Base-by-base conservation (phyloP, 1,284 basidiomycete species). In the Fomes fomentarius region DNA sequence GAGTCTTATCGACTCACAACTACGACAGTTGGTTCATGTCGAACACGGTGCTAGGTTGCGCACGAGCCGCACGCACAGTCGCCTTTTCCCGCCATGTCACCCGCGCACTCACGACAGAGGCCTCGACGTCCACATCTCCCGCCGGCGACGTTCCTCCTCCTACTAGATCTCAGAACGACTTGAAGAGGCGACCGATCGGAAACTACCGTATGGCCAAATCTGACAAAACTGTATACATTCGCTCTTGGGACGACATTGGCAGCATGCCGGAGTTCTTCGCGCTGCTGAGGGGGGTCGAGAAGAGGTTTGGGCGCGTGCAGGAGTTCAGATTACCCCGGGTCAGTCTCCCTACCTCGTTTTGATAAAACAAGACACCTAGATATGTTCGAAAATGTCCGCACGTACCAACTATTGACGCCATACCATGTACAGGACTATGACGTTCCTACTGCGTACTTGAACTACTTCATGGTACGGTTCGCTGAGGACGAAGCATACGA, bases 231-330 rank as follows among this genome's bases (percentile, higher is more conserved):
- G 58, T 76, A 12, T 66, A 68, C 39, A 63, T 82, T 30, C 69
- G 69, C 48, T 63, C 74, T 38, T 76, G 71, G 73, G 66, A 69
- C 26, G 68, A 69, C 31, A 63, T 79, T 9, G 61, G 57, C 6
- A 73, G 73, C 44, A 74, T 81, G 60, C 68, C 73, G 3, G 80
- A 87, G 30, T 78, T 77, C 8, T 71, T 79, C 15, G 71, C 78
- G 39, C 71, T 84, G 48, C 62, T 85, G 52, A 77, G 79, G 37
- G 77, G 74, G 2, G 56, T 87, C 21, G 85, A 87, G 69, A 74
- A 74, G 21, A 77, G 76, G 53, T 87, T 80, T 65, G 85, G 85
- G 14, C 70, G 71, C 11, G 66, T 86, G 33, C 69, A 73, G 28
- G 77, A 83, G 52, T 82, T 76, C 53, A 69, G 70, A 34, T 69